phyloP scores from a whole-genome alignment of 108 stramenopile genomes.

The Cyclotella kingstonii region DNA sequence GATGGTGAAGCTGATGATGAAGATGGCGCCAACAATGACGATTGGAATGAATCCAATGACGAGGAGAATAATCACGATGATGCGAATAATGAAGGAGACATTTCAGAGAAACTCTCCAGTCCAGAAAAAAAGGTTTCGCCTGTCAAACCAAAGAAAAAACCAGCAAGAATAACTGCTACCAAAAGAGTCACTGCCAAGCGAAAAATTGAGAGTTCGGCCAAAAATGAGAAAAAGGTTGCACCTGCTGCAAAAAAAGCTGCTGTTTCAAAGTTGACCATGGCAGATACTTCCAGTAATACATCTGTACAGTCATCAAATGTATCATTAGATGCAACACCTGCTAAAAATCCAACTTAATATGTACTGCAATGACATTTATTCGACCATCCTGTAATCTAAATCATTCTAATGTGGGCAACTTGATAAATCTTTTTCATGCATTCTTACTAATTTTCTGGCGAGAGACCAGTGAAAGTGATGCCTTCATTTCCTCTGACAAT shows the following conservation, averaged over 20 bases:
- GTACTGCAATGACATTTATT: too few relatives aligned
- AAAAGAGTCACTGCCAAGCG: constrained; percentile 21
- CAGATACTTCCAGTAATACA: background rate
- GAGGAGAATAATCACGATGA: constrained; percentile 22
- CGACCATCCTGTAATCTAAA: too few relatives aligned
- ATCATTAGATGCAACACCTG: background rate
- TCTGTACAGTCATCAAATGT: too few relatives aligned
- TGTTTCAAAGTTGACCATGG: background rate
- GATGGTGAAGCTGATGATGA: constrained; percentile 9
- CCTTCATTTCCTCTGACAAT: too few relatives aligned
- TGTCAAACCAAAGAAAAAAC: constrained; percentile 18
- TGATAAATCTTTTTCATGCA: too few relatives aligned
- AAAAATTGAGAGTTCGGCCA: constrained; percentile 5
- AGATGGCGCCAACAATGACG: constrained; percentile 25
- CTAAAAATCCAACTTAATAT: constrained; percentile 7
- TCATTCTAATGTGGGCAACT: too few relatives aligned
- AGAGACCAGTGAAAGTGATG: too few relatives aligned
- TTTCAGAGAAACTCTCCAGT: constrained; percentile 5
- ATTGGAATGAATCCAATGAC: constrained; percentile 9
- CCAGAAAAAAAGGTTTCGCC: constrained; percentile 26
- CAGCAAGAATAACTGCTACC: background rate
- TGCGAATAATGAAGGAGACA: too few relatives aligned
- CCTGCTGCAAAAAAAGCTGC: constrained; percentile 5
- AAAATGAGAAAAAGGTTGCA: constrained; percentile 11
- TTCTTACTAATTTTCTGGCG: too few relatives aligned